Evolutionary conservation across 2,329 filamentous ascomycete species (phyloP).

Genomic region (Colletotrichum sp.): DNA sequence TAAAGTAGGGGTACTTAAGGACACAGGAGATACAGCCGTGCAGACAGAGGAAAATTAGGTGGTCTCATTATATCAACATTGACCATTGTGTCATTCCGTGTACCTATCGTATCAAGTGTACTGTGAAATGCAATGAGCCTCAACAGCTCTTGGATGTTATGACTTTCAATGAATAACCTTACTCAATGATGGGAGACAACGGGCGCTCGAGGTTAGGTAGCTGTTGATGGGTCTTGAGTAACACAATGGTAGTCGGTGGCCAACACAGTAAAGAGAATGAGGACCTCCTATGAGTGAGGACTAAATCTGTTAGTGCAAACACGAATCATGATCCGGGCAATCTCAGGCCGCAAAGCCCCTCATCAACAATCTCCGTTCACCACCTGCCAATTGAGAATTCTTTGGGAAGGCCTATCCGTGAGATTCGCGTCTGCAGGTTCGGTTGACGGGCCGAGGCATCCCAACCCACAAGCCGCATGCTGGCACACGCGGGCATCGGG

Average conservation of each 20-base stretch:
- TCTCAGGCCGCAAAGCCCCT: not conserved
- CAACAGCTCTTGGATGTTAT: not conserved
- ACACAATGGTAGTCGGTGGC: not conserved
- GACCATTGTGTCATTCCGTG: not conserved
- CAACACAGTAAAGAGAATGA: not conserved
- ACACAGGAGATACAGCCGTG: no score
- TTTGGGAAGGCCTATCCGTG: not conserved
- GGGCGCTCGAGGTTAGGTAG: not conserved
- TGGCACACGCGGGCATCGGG: not conserved
- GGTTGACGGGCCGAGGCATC: not conserved
- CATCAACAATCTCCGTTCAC: not conserved
- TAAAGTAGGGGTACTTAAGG: no score
- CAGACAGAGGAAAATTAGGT: no score
- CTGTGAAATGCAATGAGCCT: not conserved
- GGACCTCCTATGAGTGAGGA: not conserved
- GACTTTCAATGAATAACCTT: not conserved
- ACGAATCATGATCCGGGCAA: not conserved
- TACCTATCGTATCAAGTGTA: not conserved
- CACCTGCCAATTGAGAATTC: not conserved
- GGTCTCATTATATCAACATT: no score
- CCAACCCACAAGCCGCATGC: not conserved
- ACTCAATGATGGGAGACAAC: not conserved
- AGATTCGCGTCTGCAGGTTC: not conserved
- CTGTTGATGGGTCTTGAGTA: not conserved
- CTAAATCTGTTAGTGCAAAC: not conserved